Evolutionary conservation across 176 grass and related monocot genomes (phyloP).

Genomic region (Triticum timopheevii): DNA sequence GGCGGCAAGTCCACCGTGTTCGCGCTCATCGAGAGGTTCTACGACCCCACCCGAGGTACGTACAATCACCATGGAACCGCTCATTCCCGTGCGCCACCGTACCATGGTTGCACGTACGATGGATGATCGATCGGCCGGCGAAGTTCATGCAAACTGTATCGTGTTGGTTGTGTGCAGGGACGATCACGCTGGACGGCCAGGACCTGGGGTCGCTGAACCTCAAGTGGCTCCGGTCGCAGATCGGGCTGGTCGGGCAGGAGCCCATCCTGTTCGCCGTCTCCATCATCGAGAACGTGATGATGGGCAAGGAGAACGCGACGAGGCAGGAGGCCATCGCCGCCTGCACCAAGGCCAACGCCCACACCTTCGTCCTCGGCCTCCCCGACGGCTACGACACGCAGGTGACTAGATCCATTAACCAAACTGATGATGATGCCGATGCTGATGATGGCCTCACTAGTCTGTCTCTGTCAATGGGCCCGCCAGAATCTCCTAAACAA

Average conservation of each 20-base stretch:
- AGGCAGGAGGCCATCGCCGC: conserved; percentile 48
- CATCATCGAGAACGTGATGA: conserved; percentile 75
- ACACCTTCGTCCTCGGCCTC: conserved; percentile 54
- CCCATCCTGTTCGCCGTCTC: conserved; percentile 59
- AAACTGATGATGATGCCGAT: too few species aligned
- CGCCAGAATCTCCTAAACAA: not conserved
- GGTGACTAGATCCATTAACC: not conserved
- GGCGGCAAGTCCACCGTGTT: conserved; percentile 75
- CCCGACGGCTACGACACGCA: conserved; percentile 70
- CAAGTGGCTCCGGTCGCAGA: conserved; percentile 61
- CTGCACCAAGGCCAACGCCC: conserved; percentile 48
- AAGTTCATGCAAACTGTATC: too few species aligned
- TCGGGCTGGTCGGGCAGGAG: conserved; percentile 62
- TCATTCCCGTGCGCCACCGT: too few species aligned
- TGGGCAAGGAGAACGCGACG: conserved; percentile 57
- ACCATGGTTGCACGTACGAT: too few species aligned
- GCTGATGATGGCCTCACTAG: too few species aligned
- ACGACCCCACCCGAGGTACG: conserved; percentile 54
- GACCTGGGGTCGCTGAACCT: conserved; percentile 53
- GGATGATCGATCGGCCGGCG: too few species aligned
- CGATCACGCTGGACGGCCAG: conserved; percentile 48
- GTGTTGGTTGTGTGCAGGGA: conserved; percentile 9
- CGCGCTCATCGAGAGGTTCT: conserved; percentile 70
- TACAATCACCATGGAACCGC: too few species aligned
- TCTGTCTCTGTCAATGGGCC: too few species aligned